Conservation (phyloP, 495 filamentous ascomycete species). For the Haplographium delicatum region DNA sequence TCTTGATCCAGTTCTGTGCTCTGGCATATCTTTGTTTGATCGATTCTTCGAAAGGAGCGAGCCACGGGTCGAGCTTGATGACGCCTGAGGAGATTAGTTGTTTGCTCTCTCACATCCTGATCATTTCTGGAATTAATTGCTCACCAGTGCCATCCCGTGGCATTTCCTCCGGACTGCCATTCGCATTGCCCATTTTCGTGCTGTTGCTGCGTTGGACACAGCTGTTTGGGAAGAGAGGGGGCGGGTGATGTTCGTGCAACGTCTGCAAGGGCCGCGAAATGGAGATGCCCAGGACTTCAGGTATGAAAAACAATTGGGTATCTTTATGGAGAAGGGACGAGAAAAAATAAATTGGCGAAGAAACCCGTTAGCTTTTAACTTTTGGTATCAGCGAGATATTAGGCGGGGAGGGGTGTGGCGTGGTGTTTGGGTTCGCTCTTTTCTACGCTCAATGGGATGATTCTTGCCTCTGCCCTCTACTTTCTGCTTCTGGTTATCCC, state of each 20-base stretch:
- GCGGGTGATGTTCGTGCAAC: too few species aligned
- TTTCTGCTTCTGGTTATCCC: too few species aligned
- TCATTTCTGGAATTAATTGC: neutral
- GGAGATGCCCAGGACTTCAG: too few species aligned
- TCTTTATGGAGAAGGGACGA: neutral
- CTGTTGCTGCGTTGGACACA: neutral
- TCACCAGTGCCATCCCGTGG: constrained; percentile 19
- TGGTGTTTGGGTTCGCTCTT: too few species aligned
- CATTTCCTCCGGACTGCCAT: constrained; percentile 18
- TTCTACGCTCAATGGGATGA: too few species aligned
- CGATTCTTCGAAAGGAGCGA: constrained; percentile 75
- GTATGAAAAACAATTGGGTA: neutral
- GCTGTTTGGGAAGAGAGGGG: too few species aligned
- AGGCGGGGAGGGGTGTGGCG: too few species aligned
- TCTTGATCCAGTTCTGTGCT: constrained; percentile 84
- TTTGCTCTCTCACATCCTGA: too few species aligned
- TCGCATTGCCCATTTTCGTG: constrained; percentile 18
- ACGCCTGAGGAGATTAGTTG: constrained; percentile 56
- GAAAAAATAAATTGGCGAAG: neutral
- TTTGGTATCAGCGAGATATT: constrained; percentile 20
- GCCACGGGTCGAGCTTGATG: constrained; percentile 81
- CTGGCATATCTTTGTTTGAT: constrained; percentile 71
- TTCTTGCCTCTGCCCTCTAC: too few species aligned
- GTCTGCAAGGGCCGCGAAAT: too few species aligned
- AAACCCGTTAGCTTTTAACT: too few species aligned